phyloP scores from a whole-genome alignment of 768 basidiomycete genomes.

The Suillus subaureus region DNA sequence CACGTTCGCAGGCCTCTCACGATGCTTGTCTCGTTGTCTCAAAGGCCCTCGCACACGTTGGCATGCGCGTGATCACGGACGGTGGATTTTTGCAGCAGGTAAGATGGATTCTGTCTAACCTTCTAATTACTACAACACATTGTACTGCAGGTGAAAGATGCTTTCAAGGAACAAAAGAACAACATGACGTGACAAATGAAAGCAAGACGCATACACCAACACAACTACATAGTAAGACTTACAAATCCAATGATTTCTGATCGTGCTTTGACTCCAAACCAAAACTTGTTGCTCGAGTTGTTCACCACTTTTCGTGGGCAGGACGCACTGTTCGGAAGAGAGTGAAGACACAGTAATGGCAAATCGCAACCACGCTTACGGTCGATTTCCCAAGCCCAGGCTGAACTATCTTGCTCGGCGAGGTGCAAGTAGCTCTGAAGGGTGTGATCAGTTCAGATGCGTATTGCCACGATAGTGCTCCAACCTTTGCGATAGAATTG shows the following conservation, averaged over 20 bases:
- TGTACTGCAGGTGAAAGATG: conserved; percentile 43
- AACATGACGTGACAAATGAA: conserved; percentile 12
- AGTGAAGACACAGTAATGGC: not conserved
- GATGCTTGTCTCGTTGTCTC: conserved; percentile 66
- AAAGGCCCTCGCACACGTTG: conserved; percentile 72
- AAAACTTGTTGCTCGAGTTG: not conserved
- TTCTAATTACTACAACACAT: conserved; percentile 4
- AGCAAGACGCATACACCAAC: not conserved
- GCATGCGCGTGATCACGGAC: conserved; percentile 70
- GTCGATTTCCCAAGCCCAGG: conserved; percentile 82
- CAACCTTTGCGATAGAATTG: conserved; percentile 69
- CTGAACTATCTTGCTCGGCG: conserved; percentile 66
- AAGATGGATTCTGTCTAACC: not conserved
- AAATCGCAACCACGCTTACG: conserved; percentile 43
- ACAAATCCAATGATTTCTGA: not conserved
- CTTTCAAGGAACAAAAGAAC: conserved; percentile 50
- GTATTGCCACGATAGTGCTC: conserved; percentile 15
- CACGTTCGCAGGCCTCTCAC: conserved; percentile 62
- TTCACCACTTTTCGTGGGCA: conserved; percentile 57
- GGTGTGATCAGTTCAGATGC: conserved; percentile 6
- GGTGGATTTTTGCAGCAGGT: conserved; percentile 63
- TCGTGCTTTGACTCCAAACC: not conserved
- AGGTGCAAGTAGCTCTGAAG: conserved; percentile 66
- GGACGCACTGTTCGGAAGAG: conserved; percentile 42
- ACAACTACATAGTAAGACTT: not conserved